phyloP scores from a whole-genome alignment of 495 filamentous ascomycete species.

The Tuber umbilicatum region DNA sequence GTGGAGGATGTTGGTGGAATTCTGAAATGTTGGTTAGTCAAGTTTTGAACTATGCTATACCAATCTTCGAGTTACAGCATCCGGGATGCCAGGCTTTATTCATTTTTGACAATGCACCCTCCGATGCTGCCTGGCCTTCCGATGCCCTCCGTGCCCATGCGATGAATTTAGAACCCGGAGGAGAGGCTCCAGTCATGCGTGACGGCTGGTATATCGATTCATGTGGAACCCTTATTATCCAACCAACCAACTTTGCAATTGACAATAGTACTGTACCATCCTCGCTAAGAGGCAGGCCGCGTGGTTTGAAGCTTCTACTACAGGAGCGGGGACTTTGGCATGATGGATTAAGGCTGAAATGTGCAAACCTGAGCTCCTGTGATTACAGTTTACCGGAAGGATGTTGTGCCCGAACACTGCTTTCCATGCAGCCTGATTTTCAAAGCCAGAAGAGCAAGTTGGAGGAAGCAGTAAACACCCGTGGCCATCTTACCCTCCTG shows the following conservation, averaged over 20 bases:
- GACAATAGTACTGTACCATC: background rate
- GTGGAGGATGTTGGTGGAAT: conserved; percentile 6
- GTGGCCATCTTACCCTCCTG: background rate
- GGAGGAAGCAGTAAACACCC: background rate
- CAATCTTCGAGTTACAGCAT: conserved; percentile 7
- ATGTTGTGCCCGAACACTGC: background rate
- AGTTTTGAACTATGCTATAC: conserved; percentile 8
- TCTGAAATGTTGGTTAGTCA: conserved; percentile 4
- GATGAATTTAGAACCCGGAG: background rate
- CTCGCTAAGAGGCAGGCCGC: background rate
- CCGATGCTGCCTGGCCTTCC: background rate
- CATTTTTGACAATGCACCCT: conserved; percentile 7
- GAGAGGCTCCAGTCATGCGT: conserved; percentile 7
- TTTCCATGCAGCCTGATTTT: background rate
- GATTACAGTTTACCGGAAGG: background rate
- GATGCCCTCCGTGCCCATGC: background rate
- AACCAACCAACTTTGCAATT: background rate
- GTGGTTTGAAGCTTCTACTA: background rate
- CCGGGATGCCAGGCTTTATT: conserved; percentile 3
- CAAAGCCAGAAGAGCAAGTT: background rate
- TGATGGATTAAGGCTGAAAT: background rate
- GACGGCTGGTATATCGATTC: background rate
- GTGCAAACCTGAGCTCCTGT: background rate
- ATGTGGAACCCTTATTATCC: background rate
- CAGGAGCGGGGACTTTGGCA: conserved; percentile 7